Conservation (phyloP, 2,329 filamentous ascomycete genomes). For the Xylaria sp. region DNA sequence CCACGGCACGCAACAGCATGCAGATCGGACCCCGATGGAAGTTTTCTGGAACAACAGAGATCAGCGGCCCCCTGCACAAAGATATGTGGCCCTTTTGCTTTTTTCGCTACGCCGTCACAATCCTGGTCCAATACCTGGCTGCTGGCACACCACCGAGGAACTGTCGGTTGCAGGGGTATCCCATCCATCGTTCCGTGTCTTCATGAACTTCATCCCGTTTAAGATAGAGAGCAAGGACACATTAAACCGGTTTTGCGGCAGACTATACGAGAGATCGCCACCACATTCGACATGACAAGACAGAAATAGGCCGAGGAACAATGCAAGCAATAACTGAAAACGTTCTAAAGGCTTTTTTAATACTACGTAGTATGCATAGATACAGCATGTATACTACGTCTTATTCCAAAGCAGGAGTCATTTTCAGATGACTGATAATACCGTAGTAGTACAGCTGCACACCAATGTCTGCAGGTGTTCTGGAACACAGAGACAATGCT, state of each 20-base stretch:
- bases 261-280: constrained; percentile 26
- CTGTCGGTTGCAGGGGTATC: constrained; percentile 28
- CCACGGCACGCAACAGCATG: constrained; percentile 13
- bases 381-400: not conserved
- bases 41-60: constrained; percentile 31
- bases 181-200: constrained; percentile 24
- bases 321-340: constrained; percentile 10
- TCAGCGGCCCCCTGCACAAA: constrained; percentile 19
- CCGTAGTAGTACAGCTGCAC: constrained; percentile 5
- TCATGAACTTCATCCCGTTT: constrained; percentile 21
- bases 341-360: not conserved
- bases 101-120: constrained; percentile 16
- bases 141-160: constrained; percentile 21
- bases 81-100: constrained; percentile 13
- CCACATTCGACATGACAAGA: not conserved
- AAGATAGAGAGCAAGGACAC: not conserved
- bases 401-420: not conserved
- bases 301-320: not conserved
- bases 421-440: constrained; percentile 10
- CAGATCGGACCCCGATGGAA: constrained; percentile 27
- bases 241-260: constrained; percentile 17
- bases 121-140: constrained; percentile 9
- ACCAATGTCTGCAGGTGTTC: constrained; percentile 19
- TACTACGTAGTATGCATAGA: not conserved
- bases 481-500: constrained; percentile 7